Base-by-base conservation (phyloP, 495 filamentous ascomycete species). In the Penicillium daleae region DNA sequence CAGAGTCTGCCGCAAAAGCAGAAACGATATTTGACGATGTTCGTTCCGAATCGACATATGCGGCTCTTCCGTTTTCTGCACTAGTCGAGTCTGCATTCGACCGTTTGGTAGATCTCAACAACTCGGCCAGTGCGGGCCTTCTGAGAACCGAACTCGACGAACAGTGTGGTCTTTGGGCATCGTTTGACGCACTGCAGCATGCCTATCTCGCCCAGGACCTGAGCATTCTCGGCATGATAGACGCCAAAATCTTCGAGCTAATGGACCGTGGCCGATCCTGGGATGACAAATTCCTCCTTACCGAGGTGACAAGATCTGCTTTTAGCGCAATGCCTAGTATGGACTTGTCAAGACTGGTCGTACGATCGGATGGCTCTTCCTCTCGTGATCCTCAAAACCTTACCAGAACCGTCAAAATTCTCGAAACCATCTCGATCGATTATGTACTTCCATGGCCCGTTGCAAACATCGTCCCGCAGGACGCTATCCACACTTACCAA, bases 261-360 rank as follows among this genome's bases (percentile, higher is more conserved):
- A 84, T 97, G 21, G 92, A 95, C 64, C 80, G 80, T 21, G 74
- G 87, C 7, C 85, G 71, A 19, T 82, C 81, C 26, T 97, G 94
- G 93, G 88, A 87, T 60, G 92, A 98, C 74, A 84, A 87, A 22
- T 96, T 92, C 69, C 79, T 90, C 5, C 78, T 97, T 33, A 96
- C 91, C 3, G 92, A 95, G 66, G 74, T 94, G 8, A 86, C 88
- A 5, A 90, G 91, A 57, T 85, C 83, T 35, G 84, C 88, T 5
- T 92, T 92, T 69, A 81, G 82, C 39, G 62, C 68, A 1, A 61
- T 81, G 10, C 57, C 68, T 3, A 74, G 75, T 22, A 76, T 91
- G 5, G 85, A 92, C 46, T 65, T 78, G 1, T 83, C 88, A 46
- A 83, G 84, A 15, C 71, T 97, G 17, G 75, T 80, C 1, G 79